Conservation (phyloP, 2,329 filamentous ascomycete genomes). For the Scedosporium aurantiacum region DNA sequence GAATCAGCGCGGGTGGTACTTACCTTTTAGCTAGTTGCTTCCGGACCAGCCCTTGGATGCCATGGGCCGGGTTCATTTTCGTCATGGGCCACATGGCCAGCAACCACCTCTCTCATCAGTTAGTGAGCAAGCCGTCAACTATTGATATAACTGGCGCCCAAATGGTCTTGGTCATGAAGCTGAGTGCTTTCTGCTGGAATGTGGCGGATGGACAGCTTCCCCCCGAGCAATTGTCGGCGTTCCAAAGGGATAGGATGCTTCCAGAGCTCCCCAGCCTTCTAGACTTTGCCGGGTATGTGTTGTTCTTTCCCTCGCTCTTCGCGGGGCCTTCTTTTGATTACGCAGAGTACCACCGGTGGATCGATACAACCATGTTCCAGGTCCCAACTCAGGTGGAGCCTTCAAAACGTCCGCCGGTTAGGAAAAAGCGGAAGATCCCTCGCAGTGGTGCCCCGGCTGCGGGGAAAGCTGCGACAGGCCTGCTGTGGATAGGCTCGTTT, state of each 20-base stretch:
- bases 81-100: constrained; percentile 92
- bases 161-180: constrained; percentile 98
- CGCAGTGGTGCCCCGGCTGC: constrained; percentile 78
- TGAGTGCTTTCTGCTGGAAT: constrained; percentile 96
- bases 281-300: constrained; percentile 79
- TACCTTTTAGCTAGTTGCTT: constrained; percentile 79
- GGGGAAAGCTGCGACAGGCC: constrained; percentile 60
- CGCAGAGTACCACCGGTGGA: constrained; percentile 82
- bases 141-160: constrained; percentile 92
- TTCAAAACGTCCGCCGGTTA: constrained; percentile 70
- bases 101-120: constrained; percentile 76
- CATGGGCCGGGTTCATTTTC: constrained; percentile 90
- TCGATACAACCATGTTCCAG: constrained; percentile 91
- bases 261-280: constrained; percentile 61
- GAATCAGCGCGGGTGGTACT: constrained; percentile 66
- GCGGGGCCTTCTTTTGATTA: constrained; percentile 91
- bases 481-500: constrained; percentile 72
- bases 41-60: constrained; percentile 78
- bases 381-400: constrained; percentile 72
- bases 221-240: constrained; percentile 68
- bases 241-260: constrained; percentile 74
- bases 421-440: constrained; percentile 86
- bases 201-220: constrained; percentile 82
- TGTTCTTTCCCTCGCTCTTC: constrained; percentile 90
- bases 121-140: constrained; percentile 49